These are phyloP conservation scores for Rhizophora mangle DNA, from an alignment of 345 rosid genomes.

Conservation along the genomic window DNA sequence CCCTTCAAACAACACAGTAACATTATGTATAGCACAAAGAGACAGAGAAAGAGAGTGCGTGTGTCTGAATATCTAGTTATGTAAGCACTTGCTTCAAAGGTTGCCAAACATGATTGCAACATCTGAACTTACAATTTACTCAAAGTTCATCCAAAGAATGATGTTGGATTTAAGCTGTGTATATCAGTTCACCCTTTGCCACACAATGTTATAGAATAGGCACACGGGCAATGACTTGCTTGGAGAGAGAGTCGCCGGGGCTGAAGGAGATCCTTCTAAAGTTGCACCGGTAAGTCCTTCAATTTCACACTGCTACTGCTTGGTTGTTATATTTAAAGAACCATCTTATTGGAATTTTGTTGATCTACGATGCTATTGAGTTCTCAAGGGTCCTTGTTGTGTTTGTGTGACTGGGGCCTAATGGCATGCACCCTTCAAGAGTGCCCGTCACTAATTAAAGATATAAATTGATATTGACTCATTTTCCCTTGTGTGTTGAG, in stretches of 20 bases:
- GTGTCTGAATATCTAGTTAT: not conserved
- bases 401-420: too few relatives aligned
- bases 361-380: too few relatives aligned
- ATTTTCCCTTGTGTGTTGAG: too few relatives aligned
- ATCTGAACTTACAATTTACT: conserved; percentile 21
- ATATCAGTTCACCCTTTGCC: not conserved
- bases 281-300: conserved; percentile 33
- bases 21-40: not conserved
- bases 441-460: too few relatives aligned
- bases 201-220: not conserved
- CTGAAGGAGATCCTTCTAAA: conserved; percentile 45
- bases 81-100: conserved; percentile 35
- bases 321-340: too few relatives aligned
- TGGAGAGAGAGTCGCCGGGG: conserved; percentile 56
- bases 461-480: too few relatives aligned
- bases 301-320: not conserved
- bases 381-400: too few relatives aligned
- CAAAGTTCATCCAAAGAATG: conserved; percentile 13
- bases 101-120: conserved; percentile 33
- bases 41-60: not conserved
- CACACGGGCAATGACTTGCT: conserved; percentile 38
- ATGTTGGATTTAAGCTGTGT: not conserved
- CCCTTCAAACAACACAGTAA: conserved; percentile 17
- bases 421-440: too few relatives aligned
- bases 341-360: too few relatives aligned